Evolutionary conservation across 2,329 filamentous ascomycete species (phyloP), one percentile per base, ranked within the genome.

Genomic region (Claviceps spartinae): DNA sequence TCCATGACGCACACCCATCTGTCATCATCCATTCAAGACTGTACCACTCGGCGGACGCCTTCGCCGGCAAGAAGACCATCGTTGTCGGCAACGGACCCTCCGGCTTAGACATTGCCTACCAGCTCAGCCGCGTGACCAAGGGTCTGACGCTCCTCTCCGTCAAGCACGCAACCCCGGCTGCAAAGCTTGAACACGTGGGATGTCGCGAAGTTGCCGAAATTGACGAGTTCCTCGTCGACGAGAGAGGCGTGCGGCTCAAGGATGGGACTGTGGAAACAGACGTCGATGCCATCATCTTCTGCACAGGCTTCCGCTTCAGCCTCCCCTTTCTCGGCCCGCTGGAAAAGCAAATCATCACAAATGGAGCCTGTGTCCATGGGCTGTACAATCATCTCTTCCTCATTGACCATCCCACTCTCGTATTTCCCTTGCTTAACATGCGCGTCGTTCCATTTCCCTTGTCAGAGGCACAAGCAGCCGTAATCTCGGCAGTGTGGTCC

Each of bases 371-470:
- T 30, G 82, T 90, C 1, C 72, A 82, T 55, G 81, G 84, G 37
- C 68, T 90, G 3, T 95, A 89, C 64, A 75, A 88, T 57, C 88
- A 97, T 60, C 61, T 96, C 9, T 84, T 96, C 64, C 82, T 83
- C 63, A 81, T 83, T 3, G 71, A 78, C 1, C 79, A 88, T 54
- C 88, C 90, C 1, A 93, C 87, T 0, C 72, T 97, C 1, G 83
- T 79, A 0, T 90, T 96, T 62, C 75, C 86, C 0, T 81, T 79
- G 0, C 72, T 96, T 41, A 83, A 86, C 16, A 84, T 89, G 62
- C 85, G 85, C 58, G 79, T 93, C n/a, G 85, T 94, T n/a, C 91
- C 91, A 0, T 95, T 95, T 63, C 84, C 87, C 0, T 61, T 93
- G 1, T 77, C 83, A 0, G 88, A 96, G 68, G 81, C 79, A 5